Percentiles rank a stretch among this genome's conserved stretches.
These are phyloP conservation scores for Mallotus nudiflorus DNA, from an alignment of 345 rosid species.

Conservation along the genomic window DNA sequence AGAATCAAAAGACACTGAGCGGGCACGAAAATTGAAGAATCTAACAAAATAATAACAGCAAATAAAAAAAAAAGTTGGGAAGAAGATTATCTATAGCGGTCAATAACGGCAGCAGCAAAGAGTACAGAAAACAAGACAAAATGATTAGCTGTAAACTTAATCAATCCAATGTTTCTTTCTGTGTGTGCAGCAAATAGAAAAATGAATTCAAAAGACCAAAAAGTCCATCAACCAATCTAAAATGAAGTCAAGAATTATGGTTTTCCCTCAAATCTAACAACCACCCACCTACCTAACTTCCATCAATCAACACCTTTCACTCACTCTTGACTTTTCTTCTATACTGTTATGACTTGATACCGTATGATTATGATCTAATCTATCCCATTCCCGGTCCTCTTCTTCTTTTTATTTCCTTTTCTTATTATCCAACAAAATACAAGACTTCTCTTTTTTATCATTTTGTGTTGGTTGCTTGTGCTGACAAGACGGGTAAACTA, in stretches of 20 bases:
- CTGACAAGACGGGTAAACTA: too few species aligned
- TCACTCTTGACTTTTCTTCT: constrained; percentile 1
- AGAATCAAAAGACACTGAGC: too few species aligned
- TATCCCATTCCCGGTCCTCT: too few species aligned
- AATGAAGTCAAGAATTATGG: too few species aligned
- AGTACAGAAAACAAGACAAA: constrained; percentile 15
- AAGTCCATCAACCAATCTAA: background rate
- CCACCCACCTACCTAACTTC: background rate
- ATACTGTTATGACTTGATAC: too few species aligned
- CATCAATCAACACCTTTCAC: background rate
- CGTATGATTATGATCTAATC: too few species aligned
- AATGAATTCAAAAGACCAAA: background rate
- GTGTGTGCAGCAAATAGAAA: background rate
- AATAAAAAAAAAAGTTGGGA: background rate
- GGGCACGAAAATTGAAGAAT: too few species aligned
- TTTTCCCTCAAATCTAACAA: background rate
- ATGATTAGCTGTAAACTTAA: constrained; percentile 20
- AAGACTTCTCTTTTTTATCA: too few species aligned
- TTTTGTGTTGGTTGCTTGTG: too few species aligned
- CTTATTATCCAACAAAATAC: too few species aligned
- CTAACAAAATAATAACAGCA: background rate
- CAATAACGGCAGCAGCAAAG: constrained; percentile 26
- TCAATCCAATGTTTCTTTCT: background rate
- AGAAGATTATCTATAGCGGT: constrained; percentile 20
- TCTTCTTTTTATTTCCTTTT: too few species aligned